A percentile compares a stretch with the other conserved stretches of the same genome.
Evolutionary conservation across 805 yeast species (phyloP).

Genomic region (Zygosaccharomyces kombuchaensis): DNA sequence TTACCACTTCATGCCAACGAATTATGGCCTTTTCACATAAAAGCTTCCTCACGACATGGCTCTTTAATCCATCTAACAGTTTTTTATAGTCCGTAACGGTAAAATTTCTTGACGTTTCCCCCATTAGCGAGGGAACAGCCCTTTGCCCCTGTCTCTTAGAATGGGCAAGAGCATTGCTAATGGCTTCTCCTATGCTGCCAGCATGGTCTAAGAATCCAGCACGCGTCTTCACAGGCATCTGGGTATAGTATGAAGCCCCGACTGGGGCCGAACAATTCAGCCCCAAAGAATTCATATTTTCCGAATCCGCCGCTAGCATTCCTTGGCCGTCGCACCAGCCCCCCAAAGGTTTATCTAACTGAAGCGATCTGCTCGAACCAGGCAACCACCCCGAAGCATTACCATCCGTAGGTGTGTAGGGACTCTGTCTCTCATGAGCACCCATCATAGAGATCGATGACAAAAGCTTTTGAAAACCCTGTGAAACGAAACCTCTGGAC

Average conservation of each 20-base stretch:
- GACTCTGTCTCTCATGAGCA: too few relatives aligned
- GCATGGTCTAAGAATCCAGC: conserved; percentile 1
- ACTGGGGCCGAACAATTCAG: not conserved
- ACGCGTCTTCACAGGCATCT: not conserved
- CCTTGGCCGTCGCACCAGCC: too few relatives aligned
- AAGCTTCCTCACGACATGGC: conserved; percentile 31
- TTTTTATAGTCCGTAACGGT: not conserved
- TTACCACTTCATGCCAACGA: conserved; percentile 48
- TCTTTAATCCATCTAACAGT: not conserved
- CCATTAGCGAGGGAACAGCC: conserved; percentile 1
- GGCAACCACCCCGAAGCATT: too few relatives aligned
- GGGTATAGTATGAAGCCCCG: not conserved
- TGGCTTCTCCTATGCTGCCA: conserved; percentile 4
- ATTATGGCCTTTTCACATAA: conserved; percentile 49
- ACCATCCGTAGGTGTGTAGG: too few relatives aligned
- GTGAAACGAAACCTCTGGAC: too few relatives aligned
- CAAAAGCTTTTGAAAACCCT: too few relatives aligned
- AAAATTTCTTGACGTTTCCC: not conserved
- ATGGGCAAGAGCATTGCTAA: not conserved
- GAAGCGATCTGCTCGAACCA: too few relatives aligned
- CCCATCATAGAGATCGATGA: too few relatives aligned
- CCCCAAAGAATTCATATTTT: not conserved
- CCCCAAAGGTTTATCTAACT: too few relatives aligned
- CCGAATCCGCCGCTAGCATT: not conserved
- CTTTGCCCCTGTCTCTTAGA: conserved; percentile 6